These are phyloP conservation scores for Petasospora fabianii DNA, from an alignment of 1,139 yeast genomes.

Conservation along the genomic window DNA sequence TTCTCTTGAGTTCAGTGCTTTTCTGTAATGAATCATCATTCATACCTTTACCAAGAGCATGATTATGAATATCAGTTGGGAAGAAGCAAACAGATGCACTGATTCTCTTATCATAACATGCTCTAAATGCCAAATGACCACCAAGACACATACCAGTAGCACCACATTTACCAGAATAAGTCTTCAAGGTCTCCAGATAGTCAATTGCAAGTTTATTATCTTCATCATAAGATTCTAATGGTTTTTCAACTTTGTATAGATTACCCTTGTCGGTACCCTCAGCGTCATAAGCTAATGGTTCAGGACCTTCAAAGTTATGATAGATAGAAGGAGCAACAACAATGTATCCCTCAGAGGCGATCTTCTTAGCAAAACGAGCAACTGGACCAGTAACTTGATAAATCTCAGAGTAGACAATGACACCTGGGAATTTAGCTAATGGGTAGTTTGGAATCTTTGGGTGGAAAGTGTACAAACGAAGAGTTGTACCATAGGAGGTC, in stretches of 20 bases:
- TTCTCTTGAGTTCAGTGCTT: slow-evolving; percentile 47
- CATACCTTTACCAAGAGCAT: slow-evolving; percentile 47
- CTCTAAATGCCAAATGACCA: slow-evolving; percentile 77
- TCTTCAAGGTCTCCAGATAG: slow-evolving; percentile 50
- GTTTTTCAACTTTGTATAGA: slow-evolving; percentile 61
- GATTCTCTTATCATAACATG: slow-evolving; percentile 63
- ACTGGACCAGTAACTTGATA: slow-evolving; percentile 79
- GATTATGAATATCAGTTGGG: slow-evolving; percentile 73
- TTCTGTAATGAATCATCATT: slow-evolving; percentile 64
- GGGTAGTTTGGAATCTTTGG: slow-evolving; percentile 74
- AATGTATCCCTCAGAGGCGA: slow-evolving; percentile 77
- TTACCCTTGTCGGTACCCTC: slow-evolving; percentile 79
- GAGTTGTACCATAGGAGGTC: slow-evolving; percentile 63
- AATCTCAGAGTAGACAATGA: slow-evolving; percentile 73
- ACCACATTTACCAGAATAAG: slow-evolving; percentile 73
- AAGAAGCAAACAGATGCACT: slow-evolving; percentile 72
- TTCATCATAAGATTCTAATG: slow-evolving; percentile 71
- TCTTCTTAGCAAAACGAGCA: slow-evolving; percentile 68
- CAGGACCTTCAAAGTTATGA: slow-evolving; percentile 65
- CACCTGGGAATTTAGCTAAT: slow-evolving; percentile 74
- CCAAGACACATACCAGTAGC: slow-evolving; percentile 89
- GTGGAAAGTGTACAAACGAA: slow-evolving; percentile 63
- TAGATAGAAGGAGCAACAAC: slow-evolving; percentile 77
- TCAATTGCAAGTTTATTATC: slow-evolving; percentile 65
- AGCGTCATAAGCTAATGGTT: slow-evolving; percentile 64